A percentile compares a stretch with the other conserved stretches of the same genome.
These are phyloP conservation scores for Nepenthes gracilis DNA, from an alignment of 148 eudicot genomes.

Conservation along the genomic window DNA sequence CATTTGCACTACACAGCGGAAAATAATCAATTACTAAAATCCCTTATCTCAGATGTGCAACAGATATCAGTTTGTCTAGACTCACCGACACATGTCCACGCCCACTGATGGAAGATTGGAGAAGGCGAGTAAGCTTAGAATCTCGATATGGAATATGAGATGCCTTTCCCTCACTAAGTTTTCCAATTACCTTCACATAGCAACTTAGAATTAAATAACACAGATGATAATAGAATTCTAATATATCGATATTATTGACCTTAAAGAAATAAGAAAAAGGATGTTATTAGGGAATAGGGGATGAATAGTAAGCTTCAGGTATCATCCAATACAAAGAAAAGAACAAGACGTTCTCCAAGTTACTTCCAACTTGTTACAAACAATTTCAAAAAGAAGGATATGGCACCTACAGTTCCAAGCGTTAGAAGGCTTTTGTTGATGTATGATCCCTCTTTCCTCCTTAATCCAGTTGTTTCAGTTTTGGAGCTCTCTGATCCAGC, in stretches of 20 bases:
- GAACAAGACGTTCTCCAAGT: no score
- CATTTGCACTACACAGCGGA: not conserved
- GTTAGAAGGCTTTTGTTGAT: constrained; percentile 96
- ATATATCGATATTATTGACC: no score
- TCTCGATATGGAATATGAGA: constrained; percentile 93
- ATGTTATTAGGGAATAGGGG: not conserved
- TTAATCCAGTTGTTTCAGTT: constrained; percentile 93
- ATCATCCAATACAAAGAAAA: not conserved
- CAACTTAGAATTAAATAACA: constrained; percentile 1
- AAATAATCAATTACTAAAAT: not conserved
- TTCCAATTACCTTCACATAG: constrained; percentile 78
- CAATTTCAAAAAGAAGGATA: not conserved
- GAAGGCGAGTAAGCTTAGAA: constrained; percentile 93
- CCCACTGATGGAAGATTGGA: constrained; percentile 88
- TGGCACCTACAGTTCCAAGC: constrained; percentile 70
- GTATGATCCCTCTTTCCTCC: constrained; percentile 98
- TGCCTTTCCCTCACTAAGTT: constrained; percentile 97
- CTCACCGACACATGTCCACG: constrained; percentile 78
- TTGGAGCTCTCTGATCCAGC: constrained; percentile 99
- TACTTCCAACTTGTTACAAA: constrained; percentile 26
- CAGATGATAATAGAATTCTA: not conserved
- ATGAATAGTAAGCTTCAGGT: not conserved
- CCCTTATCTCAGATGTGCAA: not conserved
- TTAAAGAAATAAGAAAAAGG: not conserved
- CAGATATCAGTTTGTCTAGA: not conserved